phyloP scores from a whole-genome alignment of 1,284 basidiomycete genomes.

The Apiotrichum gamsii region DNA sequence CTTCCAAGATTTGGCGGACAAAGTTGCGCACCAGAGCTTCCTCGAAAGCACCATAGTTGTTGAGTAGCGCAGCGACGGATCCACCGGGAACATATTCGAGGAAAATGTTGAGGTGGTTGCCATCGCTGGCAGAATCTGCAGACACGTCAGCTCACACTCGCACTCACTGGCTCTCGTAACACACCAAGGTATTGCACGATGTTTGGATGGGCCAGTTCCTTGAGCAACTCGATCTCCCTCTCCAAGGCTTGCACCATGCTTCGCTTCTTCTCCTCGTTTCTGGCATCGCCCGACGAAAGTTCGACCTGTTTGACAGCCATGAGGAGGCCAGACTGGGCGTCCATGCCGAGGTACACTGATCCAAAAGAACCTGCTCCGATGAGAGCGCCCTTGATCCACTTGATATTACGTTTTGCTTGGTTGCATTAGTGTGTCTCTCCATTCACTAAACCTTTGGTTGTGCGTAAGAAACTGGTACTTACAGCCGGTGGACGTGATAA shows the following conservation, averaged over 20 bases:
- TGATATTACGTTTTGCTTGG: slow-evolving; percentile 62
- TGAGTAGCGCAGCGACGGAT: slow-evolving; percentile 83
- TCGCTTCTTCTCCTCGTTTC: slow-evolving; percentile 89
- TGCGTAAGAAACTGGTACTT: too few species aligned
- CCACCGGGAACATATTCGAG: slow-evolving; percentile 98
- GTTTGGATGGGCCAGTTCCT: slow-evolving; percentile 91
- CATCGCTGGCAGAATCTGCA: slow-evolving; percentile 79
- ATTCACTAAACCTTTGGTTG: too few species aligned
- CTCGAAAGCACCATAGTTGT: slow-evolving; percentile 95
- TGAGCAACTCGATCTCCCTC: slow-evolving; percentile 90
- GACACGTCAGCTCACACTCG: slow-evolving; percentile 3
- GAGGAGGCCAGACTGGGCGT: slow-evolving; percentile 81
- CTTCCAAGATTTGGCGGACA: slow-evolving; percentile 86
- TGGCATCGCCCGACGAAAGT: slow-evolving; percentile 68
- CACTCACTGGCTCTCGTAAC: too few species aligned
- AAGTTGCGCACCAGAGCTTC: slow-evolving; percentile 91
- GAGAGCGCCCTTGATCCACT: slow-evolving; percentile 98
- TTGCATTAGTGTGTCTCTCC: too few species aligned
- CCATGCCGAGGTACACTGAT: slow-evolving; percentile 95
- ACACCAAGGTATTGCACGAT: slow-evolving; percentile 95
- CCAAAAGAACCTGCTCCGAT: slow-evolving; percentile 97
- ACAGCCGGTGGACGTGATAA: slow-evolving; percentile 64
- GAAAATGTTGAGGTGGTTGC: slow-evolving; percentile 92
- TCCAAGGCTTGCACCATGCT: slow-evolving; percentile 93
- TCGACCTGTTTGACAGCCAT: slow-evolving; percentile 99